Evolutionary conservation across 352 stramenopile species (phyloP).

Genomic region (Phytophthora chlamydospora): DNA sequence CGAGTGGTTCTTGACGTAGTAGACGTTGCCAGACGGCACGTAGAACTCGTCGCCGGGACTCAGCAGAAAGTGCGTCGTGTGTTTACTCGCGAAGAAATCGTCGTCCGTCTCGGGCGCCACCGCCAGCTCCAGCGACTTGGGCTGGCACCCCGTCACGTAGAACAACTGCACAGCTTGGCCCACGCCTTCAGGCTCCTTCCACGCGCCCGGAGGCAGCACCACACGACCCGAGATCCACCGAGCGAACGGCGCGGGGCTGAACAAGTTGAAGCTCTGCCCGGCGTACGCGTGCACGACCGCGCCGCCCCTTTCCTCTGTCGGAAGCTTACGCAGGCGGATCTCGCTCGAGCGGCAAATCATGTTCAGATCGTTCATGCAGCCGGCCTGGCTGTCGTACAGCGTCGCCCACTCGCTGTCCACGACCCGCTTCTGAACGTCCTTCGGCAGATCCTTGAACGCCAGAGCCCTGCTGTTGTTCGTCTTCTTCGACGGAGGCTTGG

Average conservation of each 20-base stretch:
- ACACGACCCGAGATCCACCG: constrained; percentile 93
- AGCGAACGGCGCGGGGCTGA: constrained; percentile 66
- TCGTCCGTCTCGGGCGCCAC: constrained; percentile 72
- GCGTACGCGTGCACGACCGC: constrained; percentile 61
- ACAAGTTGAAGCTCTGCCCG: constrained; percentile 90
- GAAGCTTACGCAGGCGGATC: constrained; percentile 78
- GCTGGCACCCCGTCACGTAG: constrained; percentile 92
- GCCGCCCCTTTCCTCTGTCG: constrained; percentile 53
- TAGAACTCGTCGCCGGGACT: constrained; percentile 96
- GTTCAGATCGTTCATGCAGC: constrained; percentile 77
- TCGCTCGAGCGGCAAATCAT: constrained; percentile 78
- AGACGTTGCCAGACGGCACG: constrained; percentile 96
- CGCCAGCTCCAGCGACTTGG: constrained; percentile 74
- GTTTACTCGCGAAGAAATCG: constrained; percentile 89
- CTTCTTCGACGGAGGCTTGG: constrained; percentile 41
- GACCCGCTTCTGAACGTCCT: constrained; percentile 58
- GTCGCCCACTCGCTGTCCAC: constrained; percentile 76
- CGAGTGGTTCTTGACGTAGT: constrained; percentile 97
- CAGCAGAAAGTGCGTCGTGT: constrained; percentile 94
- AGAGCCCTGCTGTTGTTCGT: constrained; percentile 48
- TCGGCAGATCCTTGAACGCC: constrained; percentile 50
- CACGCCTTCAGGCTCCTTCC: constrained; percentile 96
- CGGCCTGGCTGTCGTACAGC: constrained; percentile 64
- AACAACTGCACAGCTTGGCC: constrained; percentile 95
- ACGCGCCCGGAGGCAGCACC: constrained; percentile 90